A percentile compares a stretch with the other conserved stretches of the same genome.
These are phyloP conservation scores for Ustilago curta DNA, from an alignment of 1,284 basidiomycete genomes.

Conservation along the genomic window DNA sequence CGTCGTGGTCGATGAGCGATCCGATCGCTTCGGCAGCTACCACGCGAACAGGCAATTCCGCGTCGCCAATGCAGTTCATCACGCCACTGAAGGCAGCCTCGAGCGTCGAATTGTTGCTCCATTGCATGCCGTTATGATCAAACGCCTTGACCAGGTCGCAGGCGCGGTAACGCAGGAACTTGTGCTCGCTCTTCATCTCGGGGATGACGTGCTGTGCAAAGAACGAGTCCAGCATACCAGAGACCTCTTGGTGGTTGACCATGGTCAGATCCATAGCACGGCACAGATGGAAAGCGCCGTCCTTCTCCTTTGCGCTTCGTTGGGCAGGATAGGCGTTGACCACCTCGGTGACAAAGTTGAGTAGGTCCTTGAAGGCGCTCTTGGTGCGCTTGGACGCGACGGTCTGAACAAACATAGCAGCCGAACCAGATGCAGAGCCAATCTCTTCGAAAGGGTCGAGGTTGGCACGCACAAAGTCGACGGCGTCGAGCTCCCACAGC, in stretches of 20 bases:
- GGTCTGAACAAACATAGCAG: conserved; percentile 56
- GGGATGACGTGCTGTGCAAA: conserved; percentile 66
- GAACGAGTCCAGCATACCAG: conserved; percentile 60
- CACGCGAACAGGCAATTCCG: conserved; percentile 84
- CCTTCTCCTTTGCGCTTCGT: conserved; percentile 60
- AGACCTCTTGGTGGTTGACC: conserved; percentile 61
- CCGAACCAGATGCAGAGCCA: conserved; percentile 51
- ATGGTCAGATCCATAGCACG: conserved; percentile 59
- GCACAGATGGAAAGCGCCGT: conserved; percentile 65
- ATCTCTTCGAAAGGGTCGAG: conserved; percentile 64
- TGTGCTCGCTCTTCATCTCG: conserved; percentile 58
- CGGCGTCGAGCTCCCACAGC: conserved; percentile 65
- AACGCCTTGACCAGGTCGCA: conserved; percentile 63
- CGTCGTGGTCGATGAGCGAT: conserved; percentile 78
- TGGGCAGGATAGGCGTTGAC: conserved; percentile 61
- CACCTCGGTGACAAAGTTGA: conserved; percentile 65
- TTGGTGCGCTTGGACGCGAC: conserved; percentile 65
- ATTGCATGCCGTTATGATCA: conserved; percentile 62
- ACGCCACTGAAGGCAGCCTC: conserved; percentile 64
- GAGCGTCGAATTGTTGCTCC: conserved; percentile 56
- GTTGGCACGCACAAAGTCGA: conserved; percentile 64
- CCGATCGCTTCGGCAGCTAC: conserved; percentile 85
- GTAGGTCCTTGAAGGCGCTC: conserved; percentile 60
- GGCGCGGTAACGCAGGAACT: conserved; percentile 64
- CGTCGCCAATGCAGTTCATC: conserved; percentile 72